These are phyloP conservation scores for Leccinum pachyderme DNA, from an alignment of 1,284 basidiomycete genomes.

Conservation along the genomic window DNA sequence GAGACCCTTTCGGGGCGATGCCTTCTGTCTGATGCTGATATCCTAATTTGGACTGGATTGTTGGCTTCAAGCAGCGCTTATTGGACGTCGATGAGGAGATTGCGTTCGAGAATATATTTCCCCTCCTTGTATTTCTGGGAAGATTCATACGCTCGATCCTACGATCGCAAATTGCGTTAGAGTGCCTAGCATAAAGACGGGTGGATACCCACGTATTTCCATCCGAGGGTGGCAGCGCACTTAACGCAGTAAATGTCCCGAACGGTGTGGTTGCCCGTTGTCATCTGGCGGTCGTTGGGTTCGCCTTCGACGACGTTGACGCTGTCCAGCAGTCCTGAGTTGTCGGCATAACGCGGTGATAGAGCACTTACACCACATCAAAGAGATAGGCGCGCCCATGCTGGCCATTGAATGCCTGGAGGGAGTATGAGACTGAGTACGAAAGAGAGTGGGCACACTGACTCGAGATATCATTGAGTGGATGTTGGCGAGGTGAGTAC, in stretches of 20 bases:
- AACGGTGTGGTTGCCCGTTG: constrained; percentile 94
- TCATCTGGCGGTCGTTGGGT: constrained; percentile 91
- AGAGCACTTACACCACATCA: constrained; percentile 75
- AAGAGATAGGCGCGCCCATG: constrained; percentile 95
- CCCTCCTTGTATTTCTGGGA: constrained; percentile 98
- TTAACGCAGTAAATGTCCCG: constrained; percentile 93
- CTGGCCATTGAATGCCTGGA: constrained; percentile 88
- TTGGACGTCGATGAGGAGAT: constrained; percentile 80
- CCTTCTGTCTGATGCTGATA: constrained; percentile 11
- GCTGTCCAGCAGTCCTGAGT: constrained; percentile 40
- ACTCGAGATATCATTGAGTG: constrained; percentile 92
- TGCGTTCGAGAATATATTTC: constrained; percentile 95
- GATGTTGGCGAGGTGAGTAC: constrained; percentile 90
- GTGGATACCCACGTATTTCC: constrained; percentile 83
- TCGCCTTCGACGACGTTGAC: constrained; percentile 90
- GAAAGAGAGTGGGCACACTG: constrained; percentile 30
- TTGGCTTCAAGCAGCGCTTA: constrained; percentile 28
- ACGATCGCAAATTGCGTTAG: constrained; percentile 5
- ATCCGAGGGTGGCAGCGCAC: constrained; percentile 83
- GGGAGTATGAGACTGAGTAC: constrained; percentile 13
- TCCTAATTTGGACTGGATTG: constrained; percentile 5
- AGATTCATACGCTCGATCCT: constrained; percentile 90
- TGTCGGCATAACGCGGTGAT: constrained; percentile 1
- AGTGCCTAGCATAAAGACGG: background rate
- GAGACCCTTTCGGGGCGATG: constrained; percentile 11